Percentiles rank a stretch among this genome's conserved stretches.
phyloP scores from a whole-genome alignment of 495 filamentous ascomycete genomes.

The Aspergillus asperescens region DNA sequence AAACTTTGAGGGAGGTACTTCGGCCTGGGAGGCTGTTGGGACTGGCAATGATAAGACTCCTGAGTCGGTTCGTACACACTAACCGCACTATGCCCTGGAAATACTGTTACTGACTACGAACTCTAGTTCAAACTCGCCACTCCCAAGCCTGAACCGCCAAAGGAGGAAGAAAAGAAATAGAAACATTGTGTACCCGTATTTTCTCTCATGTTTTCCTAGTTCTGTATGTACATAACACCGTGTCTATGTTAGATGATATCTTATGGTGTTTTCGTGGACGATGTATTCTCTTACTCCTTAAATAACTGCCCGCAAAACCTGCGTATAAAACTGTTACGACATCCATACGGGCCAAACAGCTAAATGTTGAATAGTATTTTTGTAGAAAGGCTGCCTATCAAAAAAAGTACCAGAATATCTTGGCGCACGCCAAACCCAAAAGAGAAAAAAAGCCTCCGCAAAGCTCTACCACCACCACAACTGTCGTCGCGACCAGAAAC shows the following conservation, averaged over 20 bases:
- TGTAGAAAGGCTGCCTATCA: not conserved
- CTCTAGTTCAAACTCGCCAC: constrained; percentile 82
- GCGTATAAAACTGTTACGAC: too few relatives aligned
- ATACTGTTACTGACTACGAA: not conserved
- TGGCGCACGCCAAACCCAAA: constrained; percentile 10
- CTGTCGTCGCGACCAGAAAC: not conserved
- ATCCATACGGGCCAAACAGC: too few relatives aligned
- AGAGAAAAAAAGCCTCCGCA: not conserved
- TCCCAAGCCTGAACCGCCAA: constrained; percentile 80
- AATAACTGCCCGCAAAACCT: too few relatives aligned
- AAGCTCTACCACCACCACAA: not conserved
- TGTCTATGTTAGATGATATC: constrained; percentile 31
- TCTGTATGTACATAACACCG: constrained; percentile 44
- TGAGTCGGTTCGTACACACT: constrained; percentile 51
- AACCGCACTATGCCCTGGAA: constrained; percentile 3
- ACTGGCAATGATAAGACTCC: constrained; percentile 73
- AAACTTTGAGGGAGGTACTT: constrained; percentile 86
- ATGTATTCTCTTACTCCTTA: not conserved
- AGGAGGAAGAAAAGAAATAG: constrained; percentile 93
- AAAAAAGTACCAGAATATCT: not conserved
- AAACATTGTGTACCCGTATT: constrained; percentile 37
- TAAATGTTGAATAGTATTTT: too few relatives aligned
- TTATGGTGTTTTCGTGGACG: constrained; percentile 15
- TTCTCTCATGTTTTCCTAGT: constrained; percentile 25
- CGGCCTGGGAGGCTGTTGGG: constrained; percentile 82